Evolutionary conservation across 1,139 yeast genomes (phyloP).

Genomic region (Spathaspora jeffriesii): DNA sequence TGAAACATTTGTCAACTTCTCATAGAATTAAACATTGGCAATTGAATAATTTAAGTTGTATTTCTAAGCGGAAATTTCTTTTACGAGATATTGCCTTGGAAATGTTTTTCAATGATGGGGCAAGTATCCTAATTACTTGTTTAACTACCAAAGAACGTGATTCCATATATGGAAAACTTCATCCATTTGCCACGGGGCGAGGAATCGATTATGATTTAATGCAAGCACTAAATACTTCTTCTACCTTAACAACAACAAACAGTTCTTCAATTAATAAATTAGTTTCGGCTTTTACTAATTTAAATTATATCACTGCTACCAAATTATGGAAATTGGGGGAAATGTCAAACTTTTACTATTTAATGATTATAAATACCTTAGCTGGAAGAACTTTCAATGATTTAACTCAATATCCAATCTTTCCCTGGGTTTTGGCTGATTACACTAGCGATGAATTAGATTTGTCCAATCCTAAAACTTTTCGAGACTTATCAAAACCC

Average conservation of each 20-base stretch:
- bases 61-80: conserved; percentile 72
- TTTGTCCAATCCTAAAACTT: conserved; percentile 56
- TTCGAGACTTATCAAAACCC: conserved; percentile 77
- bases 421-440: conserved; percentile 89
- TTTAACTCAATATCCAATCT: conserved; percentile 84
- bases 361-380: conserved; percentile 74
- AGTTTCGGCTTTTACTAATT: conserved; percentile 34
- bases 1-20: conserved; percentile 21
- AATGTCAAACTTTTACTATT: conserved; percentile 77
- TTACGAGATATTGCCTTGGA: conserved; percentile 80
- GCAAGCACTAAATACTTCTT: conserved; percentile 47
- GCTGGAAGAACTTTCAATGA: conserved; percentile 91
- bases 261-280: conserved; percentile 30
- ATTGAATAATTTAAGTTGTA: conserved; percentile 54
- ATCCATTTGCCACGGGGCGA: conserved; percentile 45
- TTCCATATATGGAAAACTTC: conserved; percentile 47
- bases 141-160: conserved; percentile 55
- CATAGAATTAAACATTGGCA: conserved; percentile 60
- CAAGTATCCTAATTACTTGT: conserved; percentile 64
- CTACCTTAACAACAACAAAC: neutral
- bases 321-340: conserved; percentile 74
- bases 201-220: conserved; percentile 53
- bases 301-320: conserved; percentile 52
- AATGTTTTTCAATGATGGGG: conserved; percentile 71
- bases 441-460: conserved; percentile 68